A percentile compares a stretch with the other conserved stretches of the same genome.
These are phyloP conservation scores for Leccinum incarnatum DNA, from an alignment of 768 basidiomycete species.

Conservation along the genomic window DNA sequence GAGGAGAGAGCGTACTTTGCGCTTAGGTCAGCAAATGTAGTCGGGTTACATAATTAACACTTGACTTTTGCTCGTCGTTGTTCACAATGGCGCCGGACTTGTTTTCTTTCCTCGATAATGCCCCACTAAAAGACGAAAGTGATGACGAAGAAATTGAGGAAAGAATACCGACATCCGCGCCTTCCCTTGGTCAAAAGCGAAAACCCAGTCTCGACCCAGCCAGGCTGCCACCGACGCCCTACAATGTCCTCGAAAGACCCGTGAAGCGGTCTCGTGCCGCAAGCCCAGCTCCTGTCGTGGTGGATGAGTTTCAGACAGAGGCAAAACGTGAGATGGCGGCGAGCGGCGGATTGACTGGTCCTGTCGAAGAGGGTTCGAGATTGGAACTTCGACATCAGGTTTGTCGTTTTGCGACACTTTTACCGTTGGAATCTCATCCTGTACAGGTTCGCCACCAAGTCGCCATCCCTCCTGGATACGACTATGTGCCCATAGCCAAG, in stretches of 20 bases:
- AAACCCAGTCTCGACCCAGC: slow-evolving; percentile 20
- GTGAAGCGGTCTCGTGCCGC: slow-evolving; percentile 60
- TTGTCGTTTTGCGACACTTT: neutral
- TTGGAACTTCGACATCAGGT: slow-evolving; percentile 82
- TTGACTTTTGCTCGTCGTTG: neutral
- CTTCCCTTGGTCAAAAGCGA: slow-evolving; percentile 21
- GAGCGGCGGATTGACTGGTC: slow-evolving; percentile 80
- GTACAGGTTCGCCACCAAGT: slow-evolving; percentile 91
- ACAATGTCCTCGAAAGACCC: slow-evolving; percentile 32
- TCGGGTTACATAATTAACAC: neutral
- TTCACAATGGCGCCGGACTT: slow-evolving; percentile 28
- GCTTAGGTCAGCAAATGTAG: too few relatives aligned
- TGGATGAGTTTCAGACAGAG: slow-evolving; percentile 94
- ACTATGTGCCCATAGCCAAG: slow-evolving; percentile 85
- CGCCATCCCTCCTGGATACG: slow-evolving; percentile 88
- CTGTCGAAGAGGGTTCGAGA: slow-evolving; percentile 62
- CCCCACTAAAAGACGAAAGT: slow-evolving; percentile 24
- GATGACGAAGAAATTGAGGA: slow-evolving; percentile 20
- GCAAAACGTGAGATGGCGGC: slow-evolving; percentile 90
- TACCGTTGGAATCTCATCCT: slow-evolving; percentile 2
- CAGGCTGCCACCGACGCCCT: slow-evolving; percentile 10
- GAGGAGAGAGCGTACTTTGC: too few relatives aligned
- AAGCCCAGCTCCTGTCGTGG: slow-evolving; percentile 69
- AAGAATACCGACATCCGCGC: neutral
- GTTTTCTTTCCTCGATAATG: slow-evolving; percentile 30